A percentile compares a stretch with the other conserved stretches of the same genome.
Conservation (phyloP, 1,284 basidiomycete genomes). For the Afroboletus lepidellus region DNA sequence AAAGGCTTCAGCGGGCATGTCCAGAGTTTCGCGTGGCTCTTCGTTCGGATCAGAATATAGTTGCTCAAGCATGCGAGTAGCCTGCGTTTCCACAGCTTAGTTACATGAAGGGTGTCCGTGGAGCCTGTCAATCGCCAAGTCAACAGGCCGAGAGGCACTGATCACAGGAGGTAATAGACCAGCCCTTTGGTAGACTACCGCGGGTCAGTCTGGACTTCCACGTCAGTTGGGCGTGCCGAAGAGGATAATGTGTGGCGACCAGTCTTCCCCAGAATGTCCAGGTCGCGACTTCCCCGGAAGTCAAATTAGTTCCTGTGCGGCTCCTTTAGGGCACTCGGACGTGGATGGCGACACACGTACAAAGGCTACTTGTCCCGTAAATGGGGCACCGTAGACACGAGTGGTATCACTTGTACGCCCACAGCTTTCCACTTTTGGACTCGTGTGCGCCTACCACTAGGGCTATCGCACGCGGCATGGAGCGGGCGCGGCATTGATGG, state of each 20-base stretch:
- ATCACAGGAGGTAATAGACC: conserved; percentile 22
- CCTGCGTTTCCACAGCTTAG: conserved; percentile 8
- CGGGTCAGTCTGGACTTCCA: conserved; percentile 16
- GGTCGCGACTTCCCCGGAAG: conserved; percentile 10
- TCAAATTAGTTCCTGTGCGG: conserved; percentile 17
- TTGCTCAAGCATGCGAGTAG: conserved; percentile 10
- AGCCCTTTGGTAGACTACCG: conserved; percentile 16
- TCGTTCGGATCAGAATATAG: conserved; percentile 23
- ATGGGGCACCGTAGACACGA: conserved; percentile 23
- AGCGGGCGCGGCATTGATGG: conserved; percentile 1
- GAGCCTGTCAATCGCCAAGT: conserved; percentile 29
- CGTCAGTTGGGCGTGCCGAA: conserved; percentile 22
- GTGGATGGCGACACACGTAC: conserved; percentile 24
- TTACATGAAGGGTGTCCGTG: conserved; percentile 27
- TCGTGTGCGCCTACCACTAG: conserved; percentile 6
- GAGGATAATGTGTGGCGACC: conserved; percentile 17
- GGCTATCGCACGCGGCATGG: conserved; percentile 5
- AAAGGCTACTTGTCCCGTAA: conserved; percentile 11
- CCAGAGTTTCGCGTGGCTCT: conserved; percentile 25
- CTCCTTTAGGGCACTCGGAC: conserved; percentile 3
- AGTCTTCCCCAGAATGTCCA: conserved; percentile 13
- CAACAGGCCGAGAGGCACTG: conserved; percentile 17
- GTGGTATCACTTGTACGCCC: conserved; percentile 7
- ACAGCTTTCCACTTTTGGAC: conserved; percentile 20
- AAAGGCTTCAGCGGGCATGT: conserved; percentile 16